Evolutionary conservation across 192 early-diverging fungal genomes (phyloP), one percentile per base, ranked within the genome.

Genomic region (Dissophora ornata): DNA sequence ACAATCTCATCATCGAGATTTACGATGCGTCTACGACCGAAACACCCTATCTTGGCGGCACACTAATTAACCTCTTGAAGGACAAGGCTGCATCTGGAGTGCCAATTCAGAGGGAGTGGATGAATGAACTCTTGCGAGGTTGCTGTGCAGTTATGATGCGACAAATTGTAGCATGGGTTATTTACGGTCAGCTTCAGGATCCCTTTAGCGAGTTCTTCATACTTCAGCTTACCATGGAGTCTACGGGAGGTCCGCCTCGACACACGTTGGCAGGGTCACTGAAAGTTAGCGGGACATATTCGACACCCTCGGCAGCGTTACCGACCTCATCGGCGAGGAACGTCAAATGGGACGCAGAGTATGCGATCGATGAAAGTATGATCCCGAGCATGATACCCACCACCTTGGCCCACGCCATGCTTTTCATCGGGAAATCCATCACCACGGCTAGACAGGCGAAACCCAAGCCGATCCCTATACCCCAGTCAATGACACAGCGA

Each of bases 401-500:
- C 0, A 32, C 55, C 0, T 38, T 90, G n/a, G 89, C 85, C 2
- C 67, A 90, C 30, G 84, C 82, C 18, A 85, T 93, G 62, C 67
- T 91, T 18, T 93, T 91, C 79, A 81, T 90, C 32, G 91, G 91
- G 3, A 90, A 88, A 68, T 85, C 89, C 0, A 80, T 90, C 26
- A 80, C 82, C 1, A 90, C 86, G 8, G 85, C 87, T 9, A 61
- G 50, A 18, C 47, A 85, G 58, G 69, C 80, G 46, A 75, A 73
- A 50, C 74, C 55, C 29, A 71, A 55, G 24, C 67, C 82, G 19
- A 66, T 55, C 26, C 63, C 69, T 24, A 59, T 71, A 49, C 69
- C 51, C 7, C 46, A 45, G 34, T 58, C 68, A 38, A 62, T 64
- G 57, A 54, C 66, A 54, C 47, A 51, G n/a, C 46, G 52, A 58